These are phyloP conservation scores for Mesembryanthemum crystallinum DNA, from an alignment of 148 eudicot species.

Conservation along the genomic window DNA sequence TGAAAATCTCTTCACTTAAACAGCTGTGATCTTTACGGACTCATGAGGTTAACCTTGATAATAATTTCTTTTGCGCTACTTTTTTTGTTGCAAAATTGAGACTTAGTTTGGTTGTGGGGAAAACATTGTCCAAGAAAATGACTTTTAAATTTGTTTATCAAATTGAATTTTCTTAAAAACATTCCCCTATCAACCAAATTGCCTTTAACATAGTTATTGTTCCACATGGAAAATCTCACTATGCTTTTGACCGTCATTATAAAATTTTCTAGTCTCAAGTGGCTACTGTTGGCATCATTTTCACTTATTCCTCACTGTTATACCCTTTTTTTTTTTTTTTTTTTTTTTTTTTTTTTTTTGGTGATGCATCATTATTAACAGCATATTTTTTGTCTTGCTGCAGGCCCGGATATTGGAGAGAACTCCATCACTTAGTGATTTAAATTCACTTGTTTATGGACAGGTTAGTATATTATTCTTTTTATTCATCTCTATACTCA, in stretches of 20 bases:
- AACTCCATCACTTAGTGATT: slow-evolving; percentile 87
- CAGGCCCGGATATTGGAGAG: slow-evolving; percentile 86
- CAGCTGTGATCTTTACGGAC: not conserved
- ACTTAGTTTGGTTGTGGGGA: too few species aligned
- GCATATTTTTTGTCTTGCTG: slow-evolving; percentile 17
- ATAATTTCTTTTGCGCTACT: not conserved
- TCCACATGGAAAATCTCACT: too few species aligned
- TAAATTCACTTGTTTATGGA: slow-evolving; percentile 87
- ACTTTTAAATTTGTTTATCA: too few species aligned
- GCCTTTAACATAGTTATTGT: too few species aligned
- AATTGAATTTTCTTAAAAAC: too few species aligned
- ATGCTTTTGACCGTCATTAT: not conserved
- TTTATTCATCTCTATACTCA: not conserved
- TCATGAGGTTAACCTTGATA: not conserved
- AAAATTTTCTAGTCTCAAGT: not conserved
- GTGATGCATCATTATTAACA: not conserved
- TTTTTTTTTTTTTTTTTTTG: too few species aligned
- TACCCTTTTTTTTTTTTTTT: too few species aligned
- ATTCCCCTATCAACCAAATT: too few species aligned
- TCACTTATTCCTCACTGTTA: not conserved
- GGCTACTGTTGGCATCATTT: not conserved
- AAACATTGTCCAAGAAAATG: too few species aligned
- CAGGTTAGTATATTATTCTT: slow-evolving; percentile 43
- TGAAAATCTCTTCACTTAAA: not conserved
- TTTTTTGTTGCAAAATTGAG: not conserved